Conservation (phyloP, 768 basidiomycete species). For the Calvatia gigantea region DNA sequence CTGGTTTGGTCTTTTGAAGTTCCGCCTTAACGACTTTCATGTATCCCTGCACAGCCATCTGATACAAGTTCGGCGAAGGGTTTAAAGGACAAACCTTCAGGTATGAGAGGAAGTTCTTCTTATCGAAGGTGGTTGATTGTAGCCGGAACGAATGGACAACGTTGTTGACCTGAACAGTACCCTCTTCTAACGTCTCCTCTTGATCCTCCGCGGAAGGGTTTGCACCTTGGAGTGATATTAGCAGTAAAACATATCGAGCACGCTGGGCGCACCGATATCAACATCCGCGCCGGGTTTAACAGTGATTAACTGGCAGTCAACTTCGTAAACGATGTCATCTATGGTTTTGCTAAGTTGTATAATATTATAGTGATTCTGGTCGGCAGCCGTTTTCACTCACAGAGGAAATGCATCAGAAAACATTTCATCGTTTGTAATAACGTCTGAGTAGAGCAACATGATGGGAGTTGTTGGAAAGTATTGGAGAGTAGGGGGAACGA, state of each 20-base stretch:
- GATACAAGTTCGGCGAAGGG: neutral
- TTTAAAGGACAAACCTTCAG: conserved; percentile 61
- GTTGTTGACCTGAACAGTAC: conserved; percentile 79
- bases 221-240: conserved; percentile 52
- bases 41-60: conserved; percentile 56
- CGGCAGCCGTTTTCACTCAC: conserved; percentile 40
- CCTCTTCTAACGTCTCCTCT: conserved; percentile 79
- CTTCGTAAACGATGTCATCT: conserved; percentile 80
- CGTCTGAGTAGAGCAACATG: conserved; percentile 77
- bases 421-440: conserved; percentile 84
- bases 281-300: conserved; percentile 76
- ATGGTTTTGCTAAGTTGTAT: conserved; percentile 57
- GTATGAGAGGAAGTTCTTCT: conserved; percentile 78
- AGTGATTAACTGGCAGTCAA: conserved; percentile 71
- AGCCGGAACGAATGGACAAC: conserved; percentile 91
- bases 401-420: conserved; percentile 89
- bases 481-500: conserved; percentile 14
- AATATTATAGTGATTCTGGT: neutral
- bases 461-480: conserved; percentile 19
- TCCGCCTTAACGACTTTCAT: conserved; percentile 87
- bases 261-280: conserved; percentile 71
- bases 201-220: conserved; percentile 91
- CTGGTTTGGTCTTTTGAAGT: conserved; percentile 51
- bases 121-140: conserved; percentile 78
- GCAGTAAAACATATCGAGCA: conserved; percentile 1